These are phyloP conservation scores for Tolypocladium pustulatum DNA, from an alignment of 2,329 filamentous ascomycete genomes.

Conservation along the genomic window DNA sequence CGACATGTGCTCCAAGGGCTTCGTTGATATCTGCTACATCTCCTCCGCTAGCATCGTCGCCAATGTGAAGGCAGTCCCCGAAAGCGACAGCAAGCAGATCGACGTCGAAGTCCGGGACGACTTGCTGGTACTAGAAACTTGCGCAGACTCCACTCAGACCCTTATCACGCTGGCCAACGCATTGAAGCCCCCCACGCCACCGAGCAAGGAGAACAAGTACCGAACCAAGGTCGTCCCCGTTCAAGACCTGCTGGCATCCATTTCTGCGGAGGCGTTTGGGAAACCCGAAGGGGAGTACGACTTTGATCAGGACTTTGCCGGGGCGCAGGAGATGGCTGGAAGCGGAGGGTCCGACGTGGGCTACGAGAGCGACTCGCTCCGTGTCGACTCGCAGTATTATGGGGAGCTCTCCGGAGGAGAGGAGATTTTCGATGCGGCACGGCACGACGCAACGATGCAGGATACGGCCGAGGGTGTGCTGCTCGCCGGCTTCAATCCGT, in stretches of 20 bases:
- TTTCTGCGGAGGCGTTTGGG: constrained; percentile 76
- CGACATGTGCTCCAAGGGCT: constrained; percentile 57
- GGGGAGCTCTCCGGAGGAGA: constrained; percentile 31
- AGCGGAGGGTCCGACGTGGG: constrained; percentile 22
- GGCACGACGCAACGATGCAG: constrained; percentile 20
- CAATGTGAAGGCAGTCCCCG: constrained; percentile 41
- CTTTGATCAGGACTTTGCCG: constrained; percentile 52
- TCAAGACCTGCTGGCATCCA: constrained; percentile 79
- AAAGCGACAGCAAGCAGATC: constrained; percentile 50
- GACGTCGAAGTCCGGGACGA: constrained; percentile 79
- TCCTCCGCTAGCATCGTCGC: constrained; percentile 66
- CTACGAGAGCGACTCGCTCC: constrained; percentile 23
- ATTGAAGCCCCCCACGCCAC: constrained; percentile 71
- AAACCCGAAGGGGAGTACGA: constrained; percentile 50
- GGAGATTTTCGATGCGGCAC: constrained; percentile 37
- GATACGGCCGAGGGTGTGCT: constrained; percentile 26
- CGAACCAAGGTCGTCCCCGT: constrained; percentile 78
- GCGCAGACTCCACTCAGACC: constrained; percentile 93
- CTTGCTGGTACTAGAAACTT: constrained; percentile 83
- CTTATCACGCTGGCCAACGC: constrained; percentile 70
- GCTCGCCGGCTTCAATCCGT: constrained; percentile 19
- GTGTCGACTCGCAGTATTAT: constrained; percentile 36
- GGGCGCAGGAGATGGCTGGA: constrained; percentile 37
- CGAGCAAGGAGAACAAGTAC: constrained; percentile 76
- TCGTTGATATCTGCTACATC: constrained; percentile 77